These are phyloP conservation scores for Cinchona pubescens DNA, from an alignment of 257 asterid genomes.

Conservation along the genomic window DNA sequence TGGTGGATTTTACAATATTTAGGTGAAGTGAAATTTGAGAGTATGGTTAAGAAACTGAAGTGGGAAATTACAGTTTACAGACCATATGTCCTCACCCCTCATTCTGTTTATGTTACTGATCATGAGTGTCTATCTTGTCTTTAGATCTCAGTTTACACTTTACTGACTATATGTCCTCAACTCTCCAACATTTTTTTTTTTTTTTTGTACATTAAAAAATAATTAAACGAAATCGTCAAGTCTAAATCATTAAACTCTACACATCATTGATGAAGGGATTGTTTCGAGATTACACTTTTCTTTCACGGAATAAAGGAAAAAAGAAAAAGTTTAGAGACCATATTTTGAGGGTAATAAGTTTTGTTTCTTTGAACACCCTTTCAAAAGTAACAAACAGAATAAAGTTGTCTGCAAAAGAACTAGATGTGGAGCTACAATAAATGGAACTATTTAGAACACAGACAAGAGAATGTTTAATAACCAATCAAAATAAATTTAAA, in stretches of 20 bases:
- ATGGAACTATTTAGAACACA: neutral
- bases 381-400: neutral
- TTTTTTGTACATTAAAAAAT: no score
- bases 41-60: no score
- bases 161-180: no score
- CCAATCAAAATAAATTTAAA: neutral
- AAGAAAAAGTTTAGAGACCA: neutral
- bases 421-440: neutral
- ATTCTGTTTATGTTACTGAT: no score
- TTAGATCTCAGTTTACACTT: no score
- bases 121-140: no score
- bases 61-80: no score
- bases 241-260: neutral
- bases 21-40: no score
- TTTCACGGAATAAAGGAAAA: neutral
- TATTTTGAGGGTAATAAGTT: neutral
- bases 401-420: neutral
- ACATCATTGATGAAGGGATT: neutral
- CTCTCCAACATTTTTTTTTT: no score
- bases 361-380: neutral
- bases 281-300: neutral
- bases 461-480: no score
- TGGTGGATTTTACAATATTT: neutral
- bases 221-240: no score
- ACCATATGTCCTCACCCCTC: no score